Evolutionary conservation across 305 asterid genomes (phyloP).

Genomic region (Fraxinus platypoda): DNA sequence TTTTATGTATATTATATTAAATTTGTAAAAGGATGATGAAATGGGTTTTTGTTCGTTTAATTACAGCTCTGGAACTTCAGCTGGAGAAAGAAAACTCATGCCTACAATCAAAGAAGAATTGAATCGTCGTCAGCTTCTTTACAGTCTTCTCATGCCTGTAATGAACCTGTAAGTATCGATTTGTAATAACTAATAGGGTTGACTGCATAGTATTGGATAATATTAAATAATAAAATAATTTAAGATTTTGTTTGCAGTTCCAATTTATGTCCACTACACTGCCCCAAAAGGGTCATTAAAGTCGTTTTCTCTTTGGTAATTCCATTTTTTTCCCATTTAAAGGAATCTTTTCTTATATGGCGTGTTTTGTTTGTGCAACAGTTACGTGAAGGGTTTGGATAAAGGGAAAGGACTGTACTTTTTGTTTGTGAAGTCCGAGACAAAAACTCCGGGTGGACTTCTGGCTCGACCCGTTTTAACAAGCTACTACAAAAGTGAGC

Average conservation of each 20-base stretch:
- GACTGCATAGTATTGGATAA: not conserved
- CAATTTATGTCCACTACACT: not conserved
- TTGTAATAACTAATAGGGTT: not conserved
- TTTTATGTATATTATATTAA: not conserved
- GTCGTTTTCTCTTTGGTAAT: too few relatives aligned
- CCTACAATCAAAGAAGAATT: constrained; percentile 30
- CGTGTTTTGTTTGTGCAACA: constrained; percentile 2
- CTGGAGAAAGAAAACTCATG: constrained; percentile 36
- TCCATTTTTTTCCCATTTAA: not conserved
- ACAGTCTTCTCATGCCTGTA: constrained; percentile 34
- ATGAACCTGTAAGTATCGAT: constrained; percentile 32
- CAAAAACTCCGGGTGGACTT: constrained; percentile 34
- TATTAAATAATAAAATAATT: too few relatives aligned
- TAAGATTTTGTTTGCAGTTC: not conserved
- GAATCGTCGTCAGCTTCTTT: constrained; percentile 33
- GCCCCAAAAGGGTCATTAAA: not conserved
- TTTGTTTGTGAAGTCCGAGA: constrained; percentile 28
- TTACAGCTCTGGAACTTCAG: constrained; percentile 26
- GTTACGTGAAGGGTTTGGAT: constrained; percentile 32
- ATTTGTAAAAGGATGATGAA: not conserved
- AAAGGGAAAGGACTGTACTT: constrained; percentile 31
- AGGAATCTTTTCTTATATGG: not conserved
- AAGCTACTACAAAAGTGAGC: constrained; percentile 33
- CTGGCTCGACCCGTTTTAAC: constrained; percentile 32
- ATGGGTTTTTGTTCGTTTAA: not conserved